A percentile compares a stretch with the other conserved stretches of the same genome.
Evolutionary conservation across 1,284 basidiomycete genomes (phyloP).

Genomic region (Porodaedalea pini): DNA sequence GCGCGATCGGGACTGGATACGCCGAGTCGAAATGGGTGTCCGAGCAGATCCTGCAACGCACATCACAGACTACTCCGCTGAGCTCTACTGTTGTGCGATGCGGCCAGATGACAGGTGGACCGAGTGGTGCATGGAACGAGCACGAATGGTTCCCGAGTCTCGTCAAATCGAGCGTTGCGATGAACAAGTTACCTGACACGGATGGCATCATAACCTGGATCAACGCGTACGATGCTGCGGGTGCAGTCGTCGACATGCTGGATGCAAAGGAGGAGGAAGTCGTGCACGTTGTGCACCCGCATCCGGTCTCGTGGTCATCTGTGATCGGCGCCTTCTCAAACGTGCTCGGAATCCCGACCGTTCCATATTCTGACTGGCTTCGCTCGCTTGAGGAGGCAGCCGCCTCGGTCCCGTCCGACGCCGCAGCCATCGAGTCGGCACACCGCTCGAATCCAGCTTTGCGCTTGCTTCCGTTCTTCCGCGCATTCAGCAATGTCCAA

Average conservation of each 20-base stretch:
- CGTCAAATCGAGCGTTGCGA: conserved; percentile 10
- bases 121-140: too few relatives aligned
- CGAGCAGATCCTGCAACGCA: conserved; percentile 19
- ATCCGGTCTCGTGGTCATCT: conserved; percentile 1
- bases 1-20: conserved; percentile 38
- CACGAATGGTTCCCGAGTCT: conserved; percentile 21
- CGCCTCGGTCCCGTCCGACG: background rate
- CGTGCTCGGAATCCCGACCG: background rate
- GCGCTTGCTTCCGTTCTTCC: conserved; percentile 14
- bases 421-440: background rate
- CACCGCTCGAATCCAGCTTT: conserved; percentile 8
- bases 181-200: conserved; percentile 12
- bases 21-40: conserved; percentile 63
- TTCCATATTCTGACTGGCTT: conserved; percentile 9
- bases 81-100: conserved; percentile 14
- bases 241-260: too few relatives aligned
- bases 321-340: conserved; percentile 1
- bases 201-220: conserved; percentile 24
- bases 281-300: conserved; percentile 30
- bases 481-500: background rate
- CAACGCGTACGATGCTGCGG: background rate
- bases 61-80: conserved; percentile 25
- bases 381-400: background rate
- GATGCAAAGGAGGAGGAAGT: background rate
- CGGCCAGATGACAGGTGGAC: too few relatives aligned